A percentile compares a stretch with the other conserved stretches of the same genome.
Conservation (phyloP, 257 asterid genomes). For the Buddleja alternifolia region DNA sequence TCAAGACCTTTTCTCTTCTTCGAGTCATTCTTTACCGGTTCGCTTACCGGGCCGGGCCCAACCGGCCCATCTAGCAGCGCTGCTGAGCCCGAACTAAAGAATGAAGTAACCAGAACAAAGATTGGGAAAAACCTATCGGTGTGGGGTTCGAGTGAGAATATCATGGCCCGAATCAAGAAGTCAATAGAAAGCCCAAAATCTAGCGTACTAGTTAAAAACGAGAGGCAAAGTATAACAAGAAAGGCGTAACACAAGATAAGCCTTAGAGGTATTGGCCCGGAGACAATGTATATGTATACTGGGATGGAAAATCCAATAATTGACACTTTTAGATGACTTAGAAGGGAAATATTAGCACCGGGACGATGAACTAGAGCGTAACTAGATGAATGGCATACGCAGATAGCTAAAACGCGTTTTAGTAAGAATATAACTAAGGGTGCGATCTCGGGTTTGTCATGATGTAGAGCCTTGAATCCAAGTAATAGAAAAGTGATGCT, state of each 20-base stretch:
- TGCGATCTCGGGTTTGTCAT: background rate
- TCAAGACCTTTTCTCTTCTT: conserved; percentile 18
- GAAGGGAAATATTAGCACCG: background rate
- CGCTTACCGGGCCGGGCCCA: background rate
- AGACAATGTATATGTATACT: background rate
- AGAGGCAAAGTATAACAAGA: background rate
- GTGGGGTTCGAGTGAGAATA: background rate
- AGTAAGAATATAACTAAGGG: background rate
- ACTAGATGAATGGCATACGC: background rate
- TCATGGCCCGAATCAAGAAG: conserved; percentile 2
- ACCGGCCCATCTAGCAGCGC: too few species aligned
- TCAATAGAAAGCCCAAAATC: background rate
- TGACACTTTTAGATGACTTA: background rate
- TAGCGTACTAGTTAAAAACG: background rate
- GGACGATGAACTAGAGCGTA: conserved; percentile 25
- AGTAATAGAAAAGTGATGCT: background rate
- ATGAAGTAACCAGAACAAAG: background rate
- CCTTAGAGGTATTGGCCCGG: background rate
- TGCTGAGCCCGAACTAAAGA: background rate
- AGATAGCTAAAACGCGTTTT: background rate
- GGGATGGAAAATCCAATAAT: background rate
- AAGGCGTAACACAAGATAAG: background rate
- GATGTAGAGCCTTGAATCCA: conserved; percentile 9
- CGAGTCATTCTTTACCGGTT: background rate
- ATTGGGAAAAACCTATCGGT: background rate